These are phyloP conservation scores for Cadophora gregata DNA, from an alignment of 2,329 filamentous ascomycete species.

Conservation along the genomic window DNA sequence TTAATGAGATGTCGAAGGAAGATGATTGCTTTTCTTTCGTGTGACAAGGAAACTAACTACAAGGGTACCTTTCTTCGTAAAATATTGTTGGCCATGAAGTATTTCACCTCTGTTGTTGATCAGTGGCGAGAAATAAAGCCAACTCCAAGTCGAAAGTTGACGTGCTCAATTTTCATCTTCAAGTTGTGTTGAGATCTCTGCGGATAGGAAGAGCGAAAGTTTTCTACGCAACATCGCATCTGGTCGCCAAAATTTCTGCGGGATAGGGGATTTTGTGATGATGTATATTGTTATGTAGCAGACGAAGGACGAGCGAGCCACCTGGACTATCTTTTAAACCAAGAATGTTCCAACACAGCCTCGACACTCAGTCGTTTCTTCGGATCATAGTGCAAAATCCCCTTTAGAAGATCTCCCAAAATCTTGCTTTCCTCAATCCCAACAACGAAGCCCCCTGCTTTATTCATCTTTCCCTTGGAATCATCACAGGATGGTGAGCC, in stretches of 20 bases:
- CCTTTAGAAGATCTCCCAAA: slow-evolving; percentile 11
- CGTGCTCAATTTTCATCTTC: too few relatives aligned
- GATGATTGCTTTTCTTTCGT: too few relatives aligned
- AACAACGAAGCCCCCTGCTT: slow-evolving; percentile 13
- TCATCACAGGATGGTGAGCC: neutral
- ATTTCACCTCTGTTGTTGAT: too few relatives aligned
- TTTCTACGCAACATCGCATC: slow-evolving; percentile 1
- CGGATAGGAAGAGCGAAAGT: neutral
- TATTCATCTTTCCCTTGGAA: neutral
- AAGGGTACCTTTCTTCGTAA: too few relatives aligned
- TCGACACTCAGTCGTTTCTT: neutral
- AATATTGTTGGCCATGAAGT: too few relatives aligned
- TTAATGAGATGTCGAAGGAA: too few relatives aligned
- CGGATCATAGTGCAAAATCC: slow-evolving; percentile 1
- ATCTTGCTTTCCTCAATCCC: slow-evolving; percentile 17
- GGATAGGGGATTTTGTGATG: neutral
- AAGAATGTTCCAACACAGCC: neutral
- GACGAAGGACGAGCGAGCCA: neutral
- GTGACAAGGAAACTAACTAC: too few relatives aligned
- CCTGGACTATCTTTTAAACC: slow-evolving; percentile 6
- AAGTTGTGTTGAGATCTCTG: too few relatives aligned
- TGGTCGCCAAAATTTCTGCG: neutral
- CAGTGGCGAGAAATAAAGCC: too few relatives aligned
- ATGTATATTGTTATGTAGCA: neutral
- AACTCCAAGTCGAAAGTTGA: too few relatives aligned